phyloP scores from a whole-genome alignment of 2,329 filamentous ascomycete species.

The Apiospora malaysiana region DNA sequence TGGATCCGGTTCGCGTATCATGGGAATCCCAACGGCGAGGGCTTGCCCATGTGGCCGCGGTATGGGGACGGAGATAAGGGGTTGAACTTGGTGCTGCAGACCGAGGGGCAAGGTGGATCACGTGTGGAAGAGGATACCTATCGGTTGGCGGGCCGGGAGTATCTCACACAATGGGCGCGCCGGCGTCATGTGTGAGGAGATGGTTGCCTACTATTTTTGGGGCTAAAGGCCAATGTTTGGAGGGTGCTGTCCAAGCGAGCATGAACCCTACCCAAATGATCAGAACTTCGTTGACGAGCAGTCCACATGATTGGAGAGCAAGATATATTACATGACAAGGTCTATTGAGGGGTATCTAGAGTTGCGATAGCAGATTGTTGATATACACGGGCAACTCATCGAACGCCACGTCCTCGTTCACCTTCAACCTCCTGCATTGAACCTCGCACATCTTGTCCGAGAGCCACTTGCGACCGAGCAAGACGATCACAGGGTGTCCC shows the following conservation, averaged over 20 bases:
- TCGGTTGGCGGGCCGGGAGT: conserved; percentile 39
- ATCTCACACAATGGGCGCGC: conserved; percentile 39
- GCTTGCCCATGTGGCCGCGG: conserved; percentile 36
- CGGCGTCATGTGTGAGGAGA: conserved; percentile 30
- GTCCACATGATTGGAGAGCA: neutral
- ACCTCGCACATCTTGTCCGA: conserved; percentile 70
- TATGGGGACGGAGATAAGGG: conserved; percentile 35
- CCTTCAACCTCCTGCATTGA: conserved; percentile 72
- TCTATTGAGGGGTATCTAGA: conserved; percentile 46
- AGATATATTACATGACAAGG: neutral
- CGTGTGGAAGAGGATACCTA: conserved; percentile 43
- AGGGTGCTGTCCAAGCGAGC: neutral
- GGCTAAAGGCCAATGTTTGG: neutral
- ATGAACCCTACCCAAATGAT: neutral
- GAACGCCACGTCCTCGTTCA: conserved; percentile 65
- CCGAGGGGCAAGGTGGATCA: conserved; percentile 36
- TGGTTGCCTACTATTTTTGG: neutral
- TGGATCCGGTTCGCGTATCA: conserved; percentile 57
- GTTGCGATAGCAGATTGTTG: conserved; percentile 50
- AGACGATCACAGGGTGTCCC: conserved; percentile 83
- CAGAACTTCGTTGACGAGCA: neutral
- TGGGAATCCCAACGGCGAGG: conserved; percentile 48
- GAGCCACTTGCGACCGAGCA: conserved; percentile 76
- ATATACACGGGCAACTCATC: conserved; percentile 55
- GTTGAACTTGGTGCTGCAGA: conserved; percentile 41